These are phyloP conservation scores for Pseudocercospora ulei DNA, from an alignment of 2,329 filamentous ascomycete genomes.

Conservation along the genomic window DNA sequence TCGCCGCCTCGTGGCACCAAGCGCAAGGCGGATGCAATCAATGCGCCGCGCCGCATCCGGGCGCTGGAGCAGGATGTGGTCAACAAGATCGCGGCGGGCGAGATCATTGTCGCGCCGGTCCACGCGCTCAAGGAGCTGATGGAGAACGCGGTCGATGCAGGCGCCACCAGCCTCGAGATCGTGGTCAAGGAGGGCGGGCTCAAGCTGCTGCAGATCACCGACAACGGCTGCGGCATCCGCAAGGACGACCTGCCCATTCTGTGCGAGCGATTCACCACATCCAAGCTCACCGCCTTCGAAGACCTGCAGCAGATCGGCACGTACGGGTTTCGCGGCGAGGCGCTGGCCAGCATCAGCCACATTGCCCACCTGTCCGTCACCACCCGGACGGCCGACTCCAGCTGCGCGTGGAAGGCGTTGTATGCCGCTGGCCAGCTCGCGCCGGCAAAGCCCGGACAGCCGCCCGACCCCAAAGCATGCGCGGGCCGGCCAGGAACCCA, in stretches of 20 bases:
- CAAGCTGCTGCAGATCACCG: slow-evolving; percentile 90
- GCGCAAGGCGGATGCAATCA: slow-evolving; percentile 32
- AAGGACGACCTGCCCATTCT: slow-evolving; percentile 85
- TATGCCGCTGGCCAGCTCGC: slow-evolving; percentile 75
- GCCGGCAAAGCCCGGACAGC: slow-evolving; percentile 78
- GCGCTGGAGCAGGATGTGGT: slow-evolving; percentile 85
- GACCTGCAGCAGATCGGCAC: slow-evolving; percentile 82
- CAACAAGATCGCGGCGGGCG: slow-evolving; percentile 96
- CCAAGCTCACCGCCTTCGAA: slow-evolving; percentile 87
- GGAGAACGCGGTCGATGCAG: slow-evolving; percentile 96
- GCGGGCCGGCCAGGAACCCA: slow-evolving; percentile 86
- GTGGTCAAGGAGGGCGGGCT: slow-evolving; percentile 89
- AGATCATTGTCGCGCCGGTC: slow-evolving; percentile 95
- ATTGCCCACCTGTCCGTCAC: slow-evolving; percentile 93
- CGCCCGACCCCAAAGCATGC: slow-evolving; percentile 71
- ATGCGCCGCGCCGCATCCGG: slow-evolving; percentile 48
- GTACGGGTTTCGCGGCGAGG: slow-evolving; percentile 96
- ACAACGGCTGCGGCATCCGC: slow-evolving; percentile 93
- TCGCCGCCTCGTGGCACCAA: slow-evolving; percentile 32
- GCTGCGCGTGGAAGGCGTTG: slow-evolving; percentile 79
- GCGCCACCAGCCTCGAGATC: slow-evolving; percentile 81
- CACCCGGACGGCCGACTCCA: slow-evolving; percentile 80
- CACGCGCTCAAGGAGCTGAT: slow-evolving; percentile 94
- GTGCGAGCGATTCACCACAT: slow-evolving; percentile 93
- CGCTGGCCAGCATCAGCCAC: slow-evolving; percentile 93